phyloP scores from a whole-genome alignment of 2,329 filamentous ascomycete species.

The Ceratocystis diversiconidia region DNA sequence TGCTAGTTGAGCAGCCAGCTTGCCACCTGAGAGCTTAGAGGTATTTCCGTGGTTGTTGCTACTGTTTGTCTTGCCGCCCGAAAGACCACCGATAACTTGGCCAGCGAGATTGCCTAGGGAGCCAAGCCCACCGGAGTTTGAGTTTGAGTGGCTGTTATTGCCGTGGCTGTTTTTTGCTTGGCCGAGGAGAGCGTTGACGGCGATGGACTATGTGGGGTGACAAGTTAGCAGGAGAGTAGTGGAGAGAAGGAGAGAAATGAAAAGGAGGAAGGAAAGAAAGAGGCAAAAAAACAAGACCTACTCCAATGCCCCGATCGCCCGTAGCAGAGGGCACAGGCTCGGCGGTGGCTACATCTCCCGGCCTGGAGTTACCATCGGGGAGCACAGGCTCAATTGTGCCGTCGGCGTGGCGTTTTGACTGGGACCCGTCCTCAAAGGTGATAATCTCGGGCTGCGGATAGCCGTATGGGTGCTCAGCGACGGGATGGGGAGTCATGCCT shows the following conservation, averaged over 20 bases:
- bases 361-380: conserved; percentile 32
- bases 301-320: conserved; percentile 50
- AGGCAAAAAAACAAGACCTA: conserved; percentile 30
- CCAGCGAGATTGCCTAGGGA: conserved; percentile 35
- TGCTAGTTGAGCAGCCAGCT: conserved; percentile 43
- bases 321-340: conserved; percentile 30
- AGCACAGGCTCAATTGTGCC: conserved; percentile 46
- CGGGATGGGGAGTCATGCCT: conserved; percentile 43
- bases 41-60: conserved; percentile 23
- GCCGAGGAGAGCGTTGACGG: conserved; percentile 43
- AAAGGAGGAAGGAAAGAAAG: conserved; percentile 15
- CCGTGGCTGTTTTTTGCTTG: conserved; percentile 32
- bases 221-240: conserved; percentile 20
- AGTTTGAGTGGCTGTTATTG: conserved; percentile 25
- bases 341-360: conserved; percentile 24
- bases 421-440: conserved; percentile 47
- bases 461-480: conserved; percentile 48
- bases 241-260: conserved; percentile 21
- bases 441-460: conserved; percentile 36
- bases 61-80: conserved; percentile 22
- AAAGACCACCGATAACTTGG: conserved; percentile 32
- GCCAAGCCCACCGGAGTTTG: conserved; percentile 30
- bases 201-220: conserved; percentile 35
- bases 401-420: conserved; percentile 46
- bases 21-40: conserved; percentile 30